These are phyloP conservation scores for Helianthus annuus DNA, from an alignment of 129 eudicot genomes.

Conservation along the genomic window DNA sequence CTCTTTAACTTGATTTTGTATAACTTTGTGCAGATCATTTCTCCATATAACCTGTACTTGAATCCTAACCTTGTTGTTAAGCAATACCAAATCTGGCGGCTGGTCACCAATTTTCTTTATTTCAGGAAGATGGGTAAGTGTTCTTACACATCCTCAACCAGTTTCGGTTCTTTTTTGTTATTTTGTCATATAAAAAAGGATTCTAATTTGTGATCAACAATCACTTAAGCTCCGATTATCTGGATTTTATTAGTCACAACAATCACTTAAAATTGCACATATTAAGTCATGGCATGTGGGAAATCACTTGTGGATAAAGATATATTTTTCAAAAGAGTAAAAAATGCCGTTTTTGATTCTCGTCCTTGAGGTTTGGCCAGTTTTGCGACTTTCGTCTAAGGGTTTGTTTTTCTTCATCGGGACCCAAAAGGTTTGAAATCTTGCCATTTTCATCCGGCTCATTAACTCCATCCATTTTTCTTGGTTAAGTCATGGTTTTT, in stretches of 20 bases:
- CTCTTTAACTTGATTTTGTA: slow-evolving; percentile 8
- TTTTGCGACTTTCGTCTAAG: too few relatives aligned
- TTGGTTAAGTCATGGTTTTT: too few relatives aligned
- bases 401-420: too few relatives aligned
- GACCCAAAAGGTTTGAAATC: too few relatives aligned
- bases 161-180: neutral
- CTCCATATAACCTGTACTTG: slow-evolving; percentile 86
- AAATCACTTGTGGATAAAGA: neutral
- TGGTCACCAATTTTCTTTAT: slow-evolving; percentile 84
- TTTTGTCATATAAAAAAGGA: slow-evolving; percentile 5
- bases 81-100: slow-evolving; percentile 95
- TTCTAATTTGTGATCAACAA: slow-evolving; percentile 14
- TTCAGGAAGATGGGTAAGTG: slow-evolving; percentile 94
- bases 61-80: slow-evolving; percentile 88
- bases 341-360: too few relatives aligned
- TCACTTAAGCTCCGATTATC: neutral
- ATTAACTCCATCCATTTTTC: too few relatives aligned
- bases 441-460: too few relatives aligned
- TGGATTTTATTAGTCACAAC: slow-evolving; percentile 4
- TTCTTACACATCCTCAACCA: slow-evolving; percentile 11
- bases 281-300: slow-evolving; percentile 4
- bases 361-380: too few relatives aligned
- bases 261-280: neutral
- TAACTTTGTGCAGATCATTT: slow-evolving; percentile 75
- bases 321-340: neutral